Base-by-base conservation (phyloP, 192 early-diverging fungal genomes). In the Backusella psychrophila region DNA sequence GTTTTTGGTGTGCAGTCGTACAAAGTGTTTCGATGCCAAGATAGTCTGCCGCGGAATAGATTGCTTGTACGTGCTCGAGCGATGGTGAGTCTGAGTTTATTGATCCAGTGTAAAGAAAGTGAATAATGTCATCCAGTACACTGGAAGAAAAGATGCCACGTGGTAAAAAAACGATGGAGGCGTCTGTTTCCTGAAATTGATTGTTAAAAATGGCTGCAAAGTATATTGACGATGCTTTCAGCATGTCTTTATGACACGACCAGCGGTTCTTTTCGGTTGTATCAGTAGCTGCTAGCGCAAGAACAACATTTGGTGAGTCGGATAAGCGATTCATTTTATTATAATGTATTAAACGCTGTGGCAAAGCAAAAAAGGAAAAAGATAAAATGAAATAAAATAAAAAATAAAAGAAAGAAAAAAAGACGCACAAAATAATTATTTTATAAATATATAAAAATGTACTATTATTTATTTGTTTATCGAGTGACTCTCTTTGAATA, bases 171-270 rank as follows among this genome's bases (percentile, higher is more conserved):
- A 82, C 63, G 65, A 77, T 76, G 17, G 74, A 44, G 6, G 81
- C 74, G 9, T 66, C 70, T 26, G 74, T 53, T 35, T 82, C 81
- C 7, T 49, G 44, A 69, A 82, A 82, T 36, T 76, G 59, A 8
- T 56, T 70, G 8, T 68, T 73, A 52, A 82, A 82, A 52, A 82
- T 79, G 15, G 81, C 73, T n/a, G 53, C 42, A 53, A 82, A 82
- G 44, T 82, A 82, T 15, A 65, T 26, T 0, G 81, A 82, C 6
- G 73, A 33, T 36, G 42, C 26, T 14, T 31, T 49, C 9, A 78
- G 17, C 0, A 78, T 49, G 69, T 63, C 15, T 56, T 74, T 73
- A 38, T 78, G 77, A 7, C 77, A 78, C 15, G 71, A 26, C 77
- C 77, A 78, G 1, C 66, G 63, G 17, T 39, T 75, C 17, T 65